Evolutionary conservation across 768 basidiomycete genomes (phyloP), one percentile per base, ranked within the genome.

Genomic region (Chalciporus piperatus): DNA sequence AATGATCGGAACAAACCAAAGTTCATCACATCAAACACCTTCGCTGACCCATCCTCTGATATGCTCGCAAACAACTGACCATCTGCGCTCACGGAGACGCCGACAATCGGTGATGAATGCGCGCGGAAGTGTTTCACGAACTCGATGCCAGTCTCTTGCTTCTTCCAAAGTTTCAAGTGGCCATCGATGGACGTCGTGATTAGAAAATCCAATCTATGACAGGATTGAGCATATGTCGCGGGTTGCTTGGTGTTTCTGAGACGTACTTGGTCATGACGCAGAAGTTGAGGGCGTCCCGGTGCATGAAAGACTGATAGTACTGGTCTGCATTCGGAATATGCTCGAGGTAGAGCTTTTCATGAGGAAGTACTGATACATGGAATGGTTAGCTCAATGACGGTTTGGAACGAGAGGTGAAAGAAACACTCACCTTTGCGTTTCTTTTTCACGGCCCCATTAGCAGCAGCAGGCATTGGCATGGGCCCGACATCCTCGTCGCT

Each of bases 91-190:
- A 87, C 89, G 20, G 88, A 89, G 4, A 98, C 86, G 8, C 81
- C 83, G 4, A 84, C 74, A 22, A 98, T 80, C 9, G 91, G 82
- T 22, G 80, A 78, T 19, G 95, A 76, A 61, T 97, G 95, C 1
- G 97, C 93, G 41, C 97, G 86, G 68, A 96, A 99, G 58, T 95
- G 92, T 72, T 99, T 99, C 52, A 98, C 96, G 61, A 98, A 98
- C 72, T 98, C 97, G 62, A 99, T 93, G 4, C 95, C 96, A 6
- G 76, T 68, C 19, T 94, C 89, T 72, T 97, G 94, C 70, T 99
- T 99, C 76, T 97, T 98, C 97, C 97, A 99, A n/a, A 99, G 71
- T 68, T 99, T 99, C 56, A 98, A 70, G 69, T 94, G 89, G 2
- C 97, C 97, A 65, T 98, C 97, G 10, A 93, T 70, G 3, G 96